Conservation (phyloP, 2,329 filamentous ascomycete genomes). For the Aspergillus caelatus region DNA sequence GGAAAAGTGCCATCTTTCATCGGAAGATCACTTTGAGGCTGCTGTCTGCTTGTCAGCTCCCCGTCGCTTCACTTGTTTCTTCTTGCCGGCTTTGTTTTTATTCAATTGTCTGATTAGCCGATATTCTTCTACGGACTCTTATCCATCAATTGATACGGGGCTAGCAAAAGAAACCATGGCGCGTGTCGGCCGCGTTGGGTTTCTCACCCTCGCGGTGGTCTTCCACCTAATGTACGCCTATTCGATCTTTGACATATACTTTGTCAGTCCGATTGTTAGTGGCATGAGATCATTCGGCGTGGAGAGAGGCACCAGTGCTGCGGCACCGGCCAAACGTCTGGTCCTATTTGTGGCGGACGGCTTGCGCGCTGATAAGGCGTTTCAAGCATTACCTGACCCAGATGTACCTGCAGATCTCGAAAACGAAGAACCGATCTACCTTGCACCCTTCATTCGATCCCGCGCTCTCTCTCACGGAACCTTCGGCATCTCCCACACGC, state of each 20-base stretch:
- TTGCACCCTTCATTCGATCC: slow-evolving; percentile 89
- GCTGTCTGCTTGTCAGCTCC: neutral
- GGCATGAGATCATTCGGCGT: slow-evolving; percentile 85
- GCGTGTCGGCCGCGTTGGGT: slow-evolving; percentile 71
- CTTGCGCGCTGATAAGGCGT: slow-evolving; percentile 94
- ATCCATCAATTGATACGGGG: neutral
- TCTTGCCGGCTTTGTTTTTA: neutral
- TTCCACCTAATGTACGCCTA: slow-evolving; percentile 94
- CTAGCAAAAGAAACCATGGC: slow-evolving; percentile 41
- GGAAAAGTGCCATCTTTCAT: slow-evolving; percentile 13
- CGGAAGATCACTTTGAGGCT: slow-evolving; percentile 2
- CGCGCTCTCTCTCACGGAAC: slow-evolving; percentile 86
- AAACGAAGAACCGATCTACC: slow-evolving; percentile 63
- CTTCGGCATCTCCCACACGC: slow-evolving; percentile 95
- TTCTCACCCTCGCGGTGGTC: slow-evolving; percentile 82
- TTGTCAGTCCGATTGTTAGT: slow-evolving; percentile 94
- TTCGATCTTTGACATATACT: slow-evolving; percentile 98
- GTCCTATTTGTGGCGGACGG: slow-evolving; percentile 97
- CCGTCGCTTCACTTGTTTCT: neutral
- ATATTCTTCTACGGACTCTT: neutral
- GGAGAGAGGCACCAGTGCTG: slow-evolving; percentile 59
- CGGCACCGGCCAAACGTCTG: slow-evolving; percentile 83
- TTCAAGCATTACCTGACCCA: slow-evolving; percentile 87
- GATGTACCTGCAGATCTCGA: slow-evolving; percentile 33
- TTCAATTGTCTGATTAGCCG: neutral